A percentile compares a stretch with the other conserved stretches of the same genome.
phyloP scores from a whole-genome alignment of 169 alveolate species.

The Theileria equi region DNA sequence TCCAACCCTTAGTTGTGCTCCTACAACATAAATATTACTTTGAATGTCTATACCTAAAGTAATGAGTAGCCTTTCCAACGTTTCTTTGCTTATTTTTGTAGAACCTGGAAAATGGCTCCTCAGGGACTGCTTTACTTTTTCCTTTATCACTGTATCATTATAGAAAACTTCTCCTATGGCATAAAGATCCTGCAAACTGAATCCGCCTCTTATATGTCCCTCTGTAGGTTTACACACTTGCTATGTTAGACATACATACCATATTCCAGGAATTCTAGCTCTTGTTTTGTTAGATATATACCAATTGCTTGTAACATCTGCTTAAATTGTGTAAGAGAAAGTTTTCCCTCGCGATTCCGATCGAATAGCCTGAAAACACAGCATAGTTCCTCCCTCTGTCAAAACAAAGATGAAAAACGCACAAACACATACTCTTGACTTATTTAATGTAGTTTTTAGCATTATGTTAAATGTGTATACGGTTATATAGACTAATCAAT shows the following conservation, averaged over 20 bases:
- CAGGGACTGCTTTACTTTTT: constrained; percentile 32
- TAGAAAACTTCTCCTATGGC: constrained; percentile 55
- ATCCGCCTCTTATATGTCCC: constrained; percentile 55
- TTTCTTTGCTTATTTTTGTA: constrained; percentile 5
- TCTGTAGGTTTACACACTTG: constrained; percentile 2
- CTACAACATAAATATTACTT: not conserved
- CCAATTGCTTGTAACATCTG: constrained; percentile 42
- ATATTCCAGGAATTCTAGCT: constrained; percentile 34
- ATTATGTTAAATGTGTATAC: too few species aligned
- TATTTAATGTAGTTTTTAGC: not conserved
- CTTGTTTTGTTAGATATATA: constrained; percentile 37
- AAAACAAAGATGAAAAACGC: not conserved
- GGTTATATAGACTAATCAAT: not conserved
- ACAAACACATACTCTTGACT: not conserved
- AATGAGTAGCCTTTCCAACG: constrained; percentile 15
- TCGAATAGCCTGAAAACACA: constrained; percentile 59
- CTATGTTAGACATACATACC: constrained; percentile 19
- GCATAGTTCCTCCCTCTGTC: constrained; percentile 52
- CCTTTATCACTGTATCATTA: constrained; percentile 35
- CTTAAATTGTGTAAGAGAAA: constrained; percentile 28
- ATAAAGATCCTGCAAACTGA: constrained; percentile 47
- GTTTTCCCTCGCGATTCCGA: constrained; percentile 45
- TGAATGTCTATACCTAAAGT: constrained; percentile 25
- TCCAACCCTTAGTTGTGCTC: constrained; percentile 36
- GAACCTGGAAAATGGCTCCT: constrained; percentile 32